Percentiles rank a stretch among this genome's conserved stretches.
These are phyloP conservation scores for Centella asiatica DNA, from an alignment of 129 eudicot species.

Conservation along the genomic window DNA sequence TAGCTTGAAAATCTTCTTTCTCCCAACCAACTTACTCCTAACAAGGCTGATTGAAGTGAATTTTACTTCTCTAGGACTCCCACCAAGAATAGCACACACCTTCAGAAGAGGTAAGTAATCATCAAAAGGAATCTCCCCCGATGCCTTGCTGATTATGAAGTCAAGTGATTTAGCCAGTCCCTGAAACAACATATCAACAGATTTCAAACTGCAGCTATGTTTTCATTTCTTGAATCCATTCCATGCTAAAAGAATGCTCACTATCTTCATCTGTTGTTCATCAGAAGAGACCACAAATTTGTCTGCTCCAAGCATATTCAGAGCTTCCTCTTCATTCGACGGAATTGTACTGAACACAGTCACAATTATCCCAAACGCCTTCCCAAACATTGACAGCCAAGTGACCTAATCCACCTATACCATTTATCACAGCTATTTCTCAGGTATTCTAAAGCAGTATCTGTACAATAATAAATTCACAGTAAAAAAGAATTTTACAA, in stretches of 20 bases:
- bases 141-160: slow-evolving; percentile 69
- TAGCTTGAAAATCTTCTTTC: not conserved
- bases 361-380: slow-evolving; percentile 83
- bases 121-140: slow-evolving; percentile 73
- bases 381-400: slow-evolving; percentile 88
- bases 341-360: slow-evolving; percentile 76
- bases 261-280: slow-evolving; percentile 70
- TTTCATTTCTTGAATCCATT: not conserved
- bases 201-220: not conserved
- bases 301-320: slow-evolving; percentile 67
- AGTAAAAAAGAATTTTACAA: not conserved
- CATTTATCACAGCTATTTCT: slow-evolving; percentile 71
- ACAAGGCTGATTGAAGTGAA: slow-evolving; percentile 47
- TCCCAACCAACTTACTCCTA: not conserved
- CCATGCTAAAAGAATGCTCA: slow-evolving; percentile 6
- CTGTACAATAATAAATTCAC: slow-evolving; percentile 41
- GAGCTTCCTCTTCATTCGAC: slow-evolving; percentile 76
- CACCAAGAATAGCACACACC: slow-evolving; percentile 51
- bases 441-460: slow-evolving; percentile 72
- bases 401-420: slow-evolving; percentile 96
- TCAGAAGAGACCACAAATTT: slow-evolving; percentile 60
- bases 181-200: slow-evolving; percentile 24
- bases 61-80: slow-evolving; percentile 77
- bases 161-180: slow-evolving; percentile 53
- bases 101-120: slow-evolving; percentile 56